Percentiles rank a stretch among this genome's conserved stretches.
These are phyloP conservation scores for Thielaviopsis euricoi DNA, from an alignment of 2,329 filamentous ascomycete genomes.

Conservation along the genomic window DNA sequence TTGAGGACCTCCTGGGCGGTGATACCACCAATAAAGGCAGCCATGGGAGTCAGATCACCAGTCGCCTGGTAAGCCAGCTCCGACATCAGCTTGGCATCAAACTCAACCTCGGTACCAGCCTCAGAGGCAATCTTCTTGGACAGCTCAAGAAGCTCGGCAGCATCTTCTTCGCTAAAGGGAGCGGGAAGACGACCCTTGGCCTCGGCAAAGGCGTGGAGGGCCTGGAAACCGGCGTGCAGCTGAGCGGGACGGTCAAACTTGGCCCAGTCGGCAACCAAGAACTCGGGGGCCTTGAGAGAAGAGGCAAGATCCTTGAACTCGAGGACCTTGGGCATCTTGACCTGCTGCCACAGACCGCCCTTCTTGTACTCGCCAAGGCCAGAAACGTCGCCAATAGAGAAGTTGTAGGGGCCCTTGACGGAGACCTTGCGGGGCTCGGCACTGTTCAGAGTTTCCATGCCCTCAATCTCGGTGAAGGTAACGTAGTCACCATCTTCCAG, in stretches of 20 bases:
- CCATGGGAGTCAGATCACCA: constrained; percentile 82
- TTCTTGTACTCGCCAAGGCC: constrained; percentile 73
- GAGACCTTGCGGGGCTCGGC: constrained; percentile 76
- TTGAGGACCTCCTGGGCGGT: constrained; percentile 91
- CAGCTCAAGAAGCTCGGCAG: constrained; percentile 56
- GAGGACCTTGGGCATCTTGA: constrained; percentile 94
- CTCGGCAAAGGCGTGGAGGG: constrained; percentile 71
- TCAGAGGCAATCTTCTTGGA: constrained; percentile 58
- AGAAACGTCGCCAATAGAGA: constrained; percentile 88
- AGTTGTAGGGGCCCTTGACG: constrained; percentile 92
- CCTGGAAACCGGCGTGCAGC: constrained; percentile 83
- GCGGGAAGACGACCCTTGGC: constrained; percentile 59
- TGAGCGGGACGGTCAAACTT: constrained; percentile 93
- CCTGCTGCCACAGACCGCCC: constrained; percentile 82
- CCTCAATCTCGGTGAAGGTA: constrained; percentile 83
- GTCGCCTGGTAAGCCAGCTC: constrained; percentile 90
- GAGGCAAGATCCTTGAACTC: constrained; percentile 70
- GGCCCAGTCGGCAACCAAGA: constrained; percentile 86
- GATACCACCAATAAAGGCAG: constrained; percentile 87
- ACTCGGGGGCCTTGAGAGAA: constrained; percentile 72
- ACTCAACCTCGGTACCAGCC: constrained; percentile 62
- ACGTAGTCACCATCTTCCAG: constrained; percentile 94
- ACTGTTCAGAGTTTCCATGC: constrained; percentile 77
- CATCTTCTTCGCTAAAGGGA: constrained; percentile 74
- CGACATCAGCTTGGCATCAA: constrained; percentile 82